Evolutionary conservation across 2,329 filamentous ascomycete genomes (phyloP), one percentile per base, ranked within the genome.

Genomic region (Nigrospora oryzae): DNA sequence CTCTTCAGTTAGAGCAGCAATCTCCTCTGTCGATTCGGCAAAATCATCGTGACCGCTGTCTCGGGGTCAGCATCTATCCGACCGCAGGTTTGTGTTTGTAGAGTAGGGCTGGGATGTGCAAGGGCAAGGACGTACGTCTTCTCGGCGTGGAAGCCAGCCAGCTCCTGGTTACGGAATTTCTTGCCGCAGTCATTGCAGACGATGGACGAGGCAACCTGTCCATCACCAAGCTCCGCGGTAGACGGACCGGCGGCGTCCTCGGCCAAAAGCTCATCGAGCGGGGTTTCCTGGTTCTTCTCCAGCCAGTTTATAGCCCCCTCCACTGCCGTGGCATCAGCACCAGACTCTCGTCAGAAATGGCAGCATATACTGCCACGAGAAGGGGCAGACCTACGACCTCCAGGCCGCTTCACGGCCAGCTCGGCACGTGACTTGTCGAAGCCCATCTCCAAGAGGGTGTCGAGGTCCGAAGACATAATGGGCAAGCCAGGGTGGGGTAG

Each of bases 151-250:
- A 89, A 95, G 57, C 91, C 84, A 11, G 90, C 93, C 53, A 91
- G 80, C 23, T 82, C 81, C 52, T 84, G 79, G 57, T 81, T 88
- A 53, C 87, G 78, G 67, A 98, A 94, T 61, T 82, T 85, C 75
- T 95, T 96, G 60, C 86, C 85, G 61, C 93, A 98, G 46, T 96
- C 91, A 52, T 95, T 93, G 75, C 93, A 98, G 42, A 94, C 77
- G 45, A 97, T 79, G 40, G 89, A 95, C 58, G 81, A 79, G 45
- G 89, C 86, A 45, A 79, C 71, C 56, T 84, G 80, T 47, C 84
- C 87, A 2, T 79, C 78, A 55, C 86, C 74, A 3, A 90, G 70
- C n/a, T 79, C 75, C 5, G 81, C 76, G 11, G 74, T 67, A 16
- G 67, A 67, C 28, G 70, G 66, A 16, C 72, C 70, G 51, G 70